Base-by-base conservation (phyloP, 192 early-diverging fungal species). In the Backusella parvicylindrica region DNA sequence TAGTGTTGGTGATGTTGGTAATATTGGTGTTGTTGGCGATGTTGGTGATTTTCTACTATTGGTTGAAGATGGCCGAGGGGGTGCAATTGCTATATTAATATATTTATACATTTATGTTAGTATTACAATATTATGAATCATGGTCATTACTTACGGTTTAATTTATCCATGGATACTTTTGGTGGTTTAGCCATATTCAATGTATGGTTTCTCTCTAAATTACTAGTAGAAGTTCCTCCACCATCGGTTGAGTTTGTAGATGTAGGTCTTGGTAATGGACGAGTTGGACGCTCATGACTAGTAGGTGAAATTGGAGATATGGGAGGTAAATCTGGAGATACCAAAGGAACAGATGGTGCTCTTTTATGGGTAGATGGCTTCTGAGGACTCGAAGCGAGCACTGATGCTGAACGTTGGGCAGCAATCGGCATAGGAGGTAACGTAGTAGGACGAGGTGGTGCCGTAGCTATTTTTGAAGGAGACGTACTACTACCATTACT, bases 311-410 rank as follows among this genome's bases (percentile, higher is more conserved):
- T 64, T 0, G 74, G 79, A 15, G 70, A 66, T 15, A 72, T 50
- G 2, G 77, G 80, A 33, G 80, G 80, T 38, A 82, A 74, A 56
- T 82, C 81, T 15, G 81, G 77, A 6, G 81, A 75, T 32, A 68
- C n/a, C 49, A 82, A 65, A 15, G 69, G 67, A n/a, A 79, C 16
- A n/a, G 80, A 78, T 8, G 72, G 64, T 23, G 72, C 53, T 21
- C 73, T 33, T 40, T 49, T 71, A 37, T 74, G 68, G 4, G 15
- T 31, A 6, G 68, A 7, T 16, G 68, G 0, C 28, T 47, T 69
- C 15, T 47, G 50, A 40, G 49, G 36, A 30, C 35, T 66, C 28
- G 65, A 13, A 36, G 60, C 38, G 1, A 50, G 16, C 18, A 41
- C 23, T 1, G 72, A 23, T 3, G 43, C 18, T 13, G n/a, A 49